Evolutionary conservation across 352 stramenopile genomes (phyloP), one percentile per base, ranked within the genome.

Genomic region (Globisporangium alternatum): DNA sequence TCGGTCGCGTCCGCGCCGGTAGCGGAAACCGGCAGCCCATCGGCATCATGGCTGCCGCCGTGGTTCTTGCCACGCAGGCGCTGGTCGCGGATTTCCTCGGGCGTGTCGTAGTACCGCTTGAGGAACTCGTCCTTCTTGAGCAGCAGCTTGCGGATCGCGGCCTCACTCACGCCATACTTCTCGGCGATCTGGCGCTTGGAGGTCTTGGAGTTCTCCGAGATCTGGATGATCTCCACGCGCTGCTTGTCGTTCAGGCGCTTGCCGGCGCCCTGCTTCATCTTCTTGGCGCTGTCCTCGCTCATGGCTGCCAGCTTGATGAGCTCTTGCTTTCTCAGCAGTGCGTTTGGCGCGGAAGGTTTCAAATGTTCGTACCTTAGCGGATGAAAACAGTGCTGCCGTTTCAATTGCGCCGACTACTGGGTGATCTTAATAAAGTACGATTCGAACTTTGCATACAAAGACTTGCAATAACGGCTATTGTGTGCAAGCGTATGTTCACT

Each of bases 141-240:
- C 52, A 93, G 66, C 41, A 93, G 71, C 71, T 91, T 91, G 61
- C 83, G 83, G 71, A 91, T 93, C 44, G 83, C 83, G 1, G 83
- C 81, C 67, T 93, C 83, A 52, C 78, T 90, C 56, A 93, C 83
- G 55, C 83, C 83, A 66, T 88, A 93, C 60, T 88, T 83, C 47
- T 90, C 81, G 21, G 81, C 83, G 51, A 93, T 63, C 60, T 89
- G 81, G 35, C 83, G 81, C 77, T 93, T 91, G 60, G 81, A 88
- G 62, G 83, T 88, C 69, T 87, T 88, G 69, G 65, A 79, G 65
- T 90, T 90, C 67, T 91, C 83, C 3, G 81, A 76, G 60, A 90
- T 79, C 70, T 93, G 83, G 70, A 93, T 93, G 69, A 93, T 91
- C 64, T 93, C 81, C 39, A 93, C 77, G 65, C 83, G 83, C 78